phyloP scores from a whole-genome alignment of 257 asterid genomes.

The Solanum gracilifrons region DNA sequence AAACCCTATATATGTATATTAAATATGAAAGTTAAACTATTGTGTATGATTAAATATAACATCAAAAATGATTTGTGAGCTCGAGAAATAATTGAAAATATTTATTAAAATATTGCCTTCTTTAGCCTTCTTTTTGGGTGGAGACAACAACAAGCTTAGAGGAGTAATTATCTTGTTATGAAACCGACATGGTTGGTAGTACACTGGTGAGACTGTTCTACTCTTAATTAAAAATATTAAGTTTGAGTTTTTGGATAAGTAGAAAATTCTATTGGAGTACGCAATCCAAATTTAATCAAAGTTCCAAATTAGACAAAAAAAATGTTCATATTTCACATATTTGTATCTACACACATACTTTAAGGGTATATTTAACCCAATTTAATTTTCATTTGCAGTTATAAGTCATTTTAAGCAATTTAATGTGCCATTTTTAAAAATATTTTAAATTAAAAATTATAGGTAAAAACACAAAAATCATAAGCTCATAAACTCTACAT shows the following conservation, averaged over 20 bases:
- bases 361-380: background rate
- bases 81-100: background rate
- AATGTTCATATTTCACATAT: background rate
- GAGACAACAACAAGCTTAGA: background rate
- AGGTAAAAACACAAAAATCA: background rate
- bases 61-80: background rate
- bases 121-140: background rate
- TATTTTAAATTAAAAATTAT: too few species aligned
- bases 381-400: too few species aligned
- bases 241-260: background rate
- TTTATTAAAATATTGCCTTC: background rate
- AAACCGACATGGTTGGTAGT: background rate
- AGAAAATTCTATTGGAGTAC: too few species aligned
- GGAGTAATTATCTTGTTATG: background rate
- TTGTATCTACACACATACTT: background rate
- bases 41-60: background rate
- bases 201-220: rapidly evolving
- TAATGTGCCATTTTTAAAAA: background rate
- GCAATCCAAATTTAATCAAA: too few species aligned
- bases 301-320: too few species aligned
- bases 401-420: background rate
- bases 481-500: too few species aligned
- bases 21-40: background rate
- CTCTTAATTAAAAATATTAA: too few species aligned
- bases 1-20: background rate